These are phyloP conservation scores for Fusarium scirpi DNA, from an alignment of 2,329 filamentous ascomycete species.

Conservation along the genomic window DNA sequence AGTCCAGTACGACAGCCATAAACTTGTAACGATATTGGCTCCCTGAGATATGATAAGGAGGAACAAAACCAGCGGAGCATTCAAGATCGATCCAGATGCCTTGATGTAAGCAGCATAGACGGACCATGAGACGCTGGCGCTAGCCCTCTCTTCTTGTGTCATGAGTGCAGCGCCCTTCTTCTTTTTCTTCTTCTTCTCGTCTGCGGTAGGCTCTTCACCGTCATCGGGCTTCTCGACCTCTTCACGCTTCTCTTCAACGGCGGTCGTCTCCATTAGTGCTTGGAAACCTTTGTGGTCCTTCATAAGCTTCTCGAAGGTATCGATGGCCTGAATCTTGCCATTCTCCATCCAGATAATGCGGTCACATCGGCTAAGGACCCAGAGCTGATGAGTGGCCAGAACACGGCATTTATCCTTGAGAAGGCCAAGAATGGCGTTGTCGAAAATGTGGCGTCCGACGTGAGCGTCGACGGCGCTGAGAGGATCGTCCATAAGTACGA, in stretches of 20 bases:
- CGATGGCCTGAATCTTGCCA: constrained; percentile 84
- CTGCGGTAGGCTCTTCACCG: constrained; percentile 53
- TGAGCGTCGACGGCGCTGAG: constrained; percentile 77
- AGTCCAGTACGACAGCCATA: constrained; percentile 97
- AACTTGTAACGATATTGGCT: constrained; percentile 85
- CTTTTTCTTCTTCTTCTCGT: constrained; percentile 63
- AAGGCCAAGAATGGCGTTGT: constrained; percentile 91
- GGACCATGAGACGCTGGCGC: constrained; percentile 80
- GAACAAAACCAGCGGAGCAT: constrained; percentile 72
- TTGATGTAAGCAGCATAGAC: constrained; percentile 83
- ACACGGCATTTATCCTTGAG: constrained; percentile 91
- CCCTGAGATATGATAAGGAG: constrained; percentile 80
- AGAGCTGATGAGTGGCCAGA: constrained; percentile 93
- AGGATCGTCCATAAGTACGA: constrained; percentile 77
- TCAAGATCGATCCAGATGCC: constrained; percentile 78
- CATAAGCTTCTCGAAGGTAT: constrained; percentile 92
- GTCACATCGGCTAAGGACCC: constrained; percentile 91
- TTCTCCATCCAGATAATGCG: constrained; percentile 93
- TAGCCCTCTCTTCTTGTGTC: constrained; percentile 77
- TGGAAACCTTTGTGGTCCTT: constrained; percentile 80
- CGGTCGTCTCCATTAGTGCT: constrained; percentile 86
- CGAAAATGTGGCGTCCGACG: constrained; percentile 83
- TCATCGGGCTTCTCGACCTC: constrained; percentile 61
- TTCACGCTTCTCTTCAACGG: constrained; percentile 73
- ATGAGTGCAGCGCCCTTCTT: constrained; percentile 74